Evolutionary conservation across 768 basidiomycete genomes (phyloP).

Genomic region (Boletus subcaerulescens): DNA sequence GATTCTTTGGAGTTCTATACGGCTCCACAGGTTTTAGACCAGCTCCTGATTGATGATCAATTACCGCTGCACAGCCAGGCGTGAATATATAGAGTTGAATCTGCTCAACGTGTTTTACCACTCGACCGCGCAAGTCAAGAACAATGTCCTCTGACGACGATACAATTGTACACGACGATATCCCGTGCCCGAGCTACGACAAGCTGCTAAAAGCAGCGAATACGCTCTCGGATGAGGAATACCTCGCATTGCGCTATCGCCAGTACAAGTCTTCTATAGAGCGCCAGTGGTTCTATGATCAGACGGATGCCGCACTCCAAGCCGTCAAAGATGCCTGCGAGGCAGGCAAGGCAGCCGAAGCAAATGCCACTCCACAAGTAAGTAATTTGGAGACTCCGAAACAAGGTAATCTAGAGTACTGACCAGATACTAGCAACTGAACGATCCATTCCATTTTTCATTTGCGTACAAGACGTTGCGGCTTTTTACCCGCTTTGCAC

Average conservation of each 20-base stretch:
- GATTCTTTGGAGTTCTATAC: too few relatives aligned
- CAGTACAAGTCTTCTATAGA: neutral
- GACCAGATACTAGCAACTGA: neutral
- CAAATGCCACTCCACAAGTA: neutral
- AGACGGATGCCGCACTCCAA: neutral
- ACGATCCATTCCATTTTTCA: neutral
- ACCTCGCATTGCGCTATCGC: neutral
- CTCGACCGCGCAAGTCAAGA: neutral
- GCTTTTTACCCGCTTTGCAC: neutral
- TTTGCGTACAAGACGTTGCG: neutral
- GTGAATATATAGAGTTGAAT: neutral
- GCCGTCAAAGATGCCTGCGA: neutral
- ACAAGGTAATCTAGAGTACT: neutral
- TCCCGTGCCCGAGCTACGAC: neutral
- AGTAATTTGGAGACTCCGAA: neutral
- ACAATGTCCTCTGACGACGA: neutral
- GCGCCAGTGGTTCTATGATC: neutral
- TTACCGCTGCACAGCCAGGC: neutral
- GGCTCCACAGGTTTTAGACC: too few relatives aligned
- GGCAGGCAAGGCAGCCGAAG: neutral
- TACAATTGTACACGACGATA: neutral
- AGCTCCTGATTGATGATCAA: too few relatives aligned
- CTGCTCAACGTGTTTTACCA: neutral
- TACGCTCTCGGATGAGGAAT: neutral
- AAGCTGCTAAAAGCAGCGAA: neutral